A percentile compares a stretch with the other conserved stretches of the same genome.
Conservation (phyloP, 2,329 filamentous ascomycete species). For the Diplodia intermedia region DNA sequence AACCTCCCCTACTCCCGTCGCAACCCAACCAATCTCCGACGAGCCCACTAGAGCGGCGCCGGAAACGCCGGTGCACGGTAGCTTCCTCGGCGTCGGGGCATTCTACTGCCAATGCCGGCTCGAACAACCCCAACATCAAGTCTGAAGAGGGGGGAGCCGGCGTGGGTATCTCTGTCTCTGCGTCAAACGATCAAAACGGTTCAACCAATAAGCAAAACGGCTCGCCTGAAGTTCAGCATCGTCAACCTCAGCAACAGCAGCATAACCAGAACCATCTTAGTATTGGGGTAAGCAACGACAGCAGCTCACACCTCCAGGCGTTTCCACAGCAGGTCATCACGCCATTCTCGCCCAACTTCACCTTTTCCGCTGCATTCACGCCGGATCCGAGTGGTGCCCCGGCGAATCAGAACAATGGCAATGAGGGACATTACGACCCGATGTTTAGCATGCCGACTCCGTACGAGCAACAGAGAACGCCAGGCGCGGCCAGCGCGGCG, state of each 20-base stretch:
- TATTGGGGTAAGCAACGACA: slow-evolving; percentile 35
- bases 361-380: slow-evolving; percentile 28
- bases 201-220: slow-evolving; percentile 37
- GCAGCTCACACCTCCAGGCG: not conserved
- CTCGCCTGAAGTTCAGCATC: slow-evolving; percentile 38
- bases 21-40: slow-evolving; percentile 36
- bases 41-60: slow-evolving; percentile 29
- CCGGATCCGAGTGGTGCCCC: slow-evolving; percentile 16
- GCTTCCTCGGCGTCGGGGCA: slow-evolving; percentile 35
- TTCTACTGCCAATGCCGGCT: slow-evolving; percentile 37
- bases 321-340: slow-evolving; percentile 35
- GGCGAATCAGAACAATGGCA: slow-evolving; percentile 29
- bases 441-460: slow-evolving; percentile 52
- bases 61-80: slow-evolving; percentile 46
- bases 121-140: slow-evolving; percentile 45
- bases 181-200: slow-evolving; percentile 27
- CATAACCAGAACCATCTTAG: slow-evolving; percentile 6
- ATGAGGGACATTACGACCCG: slow-evolving; percentile 40
- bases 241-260: slow-evolving; percentile 36
- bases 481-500: slow-evolving; percentile 53
- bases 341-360: slow-evolving; percentile 52
- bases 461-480: slow-evolving; percentile 53
- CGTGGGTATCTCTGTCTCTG: not conserved
- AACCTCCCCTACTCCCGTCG: slow-evolving; percentile 39
- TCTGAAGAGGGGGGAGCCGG: slow-evolving; percentile 4